Conservation (phyloP, 306 rosid genomes). For the Cucurbita moschata region DNA sequence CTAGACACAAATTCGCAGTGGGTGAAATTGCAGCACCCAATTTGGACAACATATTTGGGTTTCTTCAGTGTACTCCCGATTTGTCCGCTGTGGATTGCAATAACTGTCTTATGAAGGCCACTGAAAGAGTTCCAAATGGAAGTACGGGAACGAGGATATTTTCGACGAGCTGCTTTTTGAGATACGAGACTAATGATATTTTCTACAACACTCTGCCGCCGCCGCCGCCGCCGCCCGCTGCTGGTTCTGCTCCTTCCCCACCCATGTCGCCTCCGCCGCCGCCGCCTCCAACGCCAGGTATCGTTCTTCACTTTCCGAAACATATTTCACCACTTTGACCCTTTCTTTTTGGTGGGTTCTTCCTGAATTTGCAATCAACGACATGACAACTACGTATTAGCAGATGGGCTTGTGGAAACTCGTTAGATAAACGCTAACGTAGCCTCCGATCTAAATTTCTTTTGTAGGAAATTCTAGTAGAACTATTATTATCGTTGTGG, state of each 20-base stretch:
- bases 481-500: neutral
- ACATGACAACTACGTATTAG: too few species aligned
- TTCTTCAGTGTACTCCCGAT: conserved; percentile 10
- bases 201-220: neutral
- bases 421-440: neutral
- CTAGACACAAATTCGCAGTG: neutral
- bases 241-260: neutral
- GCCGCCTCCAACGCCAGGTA: neutral
- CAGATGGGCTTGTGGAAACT: too few species aligned
- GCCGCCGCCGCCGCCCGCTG: conserved; percentile 1
- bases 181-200: neutral
- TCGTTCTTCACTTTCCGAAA: too few species aligned
- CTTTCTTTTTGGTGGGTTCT: neutral
- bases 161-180: neutral
- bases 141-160: neutral
- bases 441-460: neutral
- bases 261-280: neutral
- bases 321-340: neutral
- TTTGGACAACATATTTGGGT: neutral
- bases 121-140: neutral
- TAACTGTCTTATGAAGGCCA: neutral
- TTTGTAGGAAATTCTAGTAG: neutral
- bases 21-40: neutral
- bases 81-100: conserved; percentile 1
- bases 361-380: neutral